A percentile compares a stretch with the other conserved stretches of the same genome.
Evolutionary conservation across 1,284 basidiomycete genomes (phyloP).

Genomic region (Pterulicium gracile): DNA sequence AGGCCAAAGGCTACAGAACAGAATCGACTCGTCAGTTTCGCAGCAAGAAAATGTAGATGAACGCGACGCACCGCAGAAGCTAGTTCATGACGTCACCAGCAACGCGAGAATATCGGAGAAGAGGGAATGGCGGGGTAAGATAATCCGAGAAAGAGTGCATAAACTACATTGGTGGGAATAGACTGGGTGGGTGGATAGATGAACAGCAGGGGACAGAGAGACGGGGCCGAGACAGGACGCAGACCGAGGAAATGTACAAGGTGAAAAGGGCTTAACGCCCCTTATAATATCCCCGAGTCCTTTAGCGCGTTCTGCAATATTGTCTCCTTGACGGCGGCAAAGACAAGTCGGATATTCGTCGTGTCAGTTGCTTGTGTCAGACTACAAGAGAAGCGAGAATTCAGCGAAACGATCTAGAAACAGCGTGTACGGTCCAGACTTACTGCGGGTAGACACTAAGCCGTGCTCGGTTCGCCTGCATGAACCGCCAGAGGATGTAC

Average conservation of each 20-base stretch:
- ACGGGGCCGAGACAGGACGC: background rate
- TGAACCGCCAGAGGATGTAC: conserved; percentile 96
- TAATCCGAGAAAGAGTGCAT: background rate
- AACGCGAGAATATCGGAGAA: background rate
- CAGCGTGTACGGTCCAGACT: conserved; percentile 20
- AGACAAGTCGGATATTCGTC: conserved; percentile 80
- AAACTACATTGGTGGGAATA: background rate
- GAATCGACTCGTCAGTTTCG: background rate
- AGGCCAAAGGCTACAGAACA: no score
- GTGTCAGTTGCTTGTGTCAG: conserved; percentile 77
- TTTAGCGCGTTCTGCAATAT: conserved; percentile 84
- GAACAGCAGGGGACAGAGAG: background rate
- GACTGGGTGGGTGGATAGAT: background rate
- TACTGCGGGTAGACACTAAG: conserved; percentile 91
- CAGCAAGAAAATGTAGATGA: background rate
- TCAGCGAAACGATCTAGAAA: background rate
- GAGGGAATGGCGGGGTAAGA: background rate
- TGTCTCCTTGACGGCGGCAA: conserved; percentile 97
- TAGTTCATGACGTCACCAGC: background rate
- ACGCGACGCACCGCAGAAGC: background rate
- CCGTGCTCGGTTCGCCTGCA: conserved; percentile 85
- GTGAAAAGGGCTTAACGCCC: background rate
- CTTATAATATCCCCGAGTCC: conserved; percentile 67
- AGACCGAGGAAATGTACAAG: conserved; percentile 2
- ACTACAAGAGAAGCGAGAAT: conserved; percentile 24